Evolutionary conservation across 73 alveolate genomes (phyloP), one percentile per base, ranked within the genome.

Genomic region (Paramecium octaurelia): DNA sequence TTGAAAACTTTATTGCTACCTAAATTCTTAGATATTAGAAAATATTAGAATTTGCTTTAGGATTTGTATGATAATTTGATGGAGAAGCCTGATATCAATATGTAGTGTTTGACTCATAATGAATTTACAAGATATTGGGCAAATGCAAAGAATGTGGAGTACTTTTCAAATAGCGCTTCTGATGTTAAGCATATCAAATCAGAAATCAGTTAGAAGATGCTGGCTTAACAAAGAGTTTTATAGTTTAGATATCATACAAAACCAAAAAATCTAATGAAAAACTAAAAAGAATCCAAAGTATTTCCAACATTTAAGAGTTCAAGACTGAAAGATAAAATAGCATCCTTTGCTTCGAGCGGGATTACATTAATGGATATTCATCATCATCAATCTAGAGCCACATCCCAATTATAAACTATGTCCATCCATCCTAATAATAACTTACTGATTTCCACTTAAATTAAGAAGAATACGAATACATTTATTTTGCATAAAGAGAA

Each of bases 41-140:
- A 64, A 64, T 64, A 31, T 64, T 64, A 64, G 14, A 64, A 64
- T 64, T 64, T 64, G 29, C 46, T 64, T 31, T 24, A 64, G n/a
- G 84, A 64, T 27, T 34, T 64, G 14, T 64, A 64, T 34, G 84
- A 64, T 24, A 64, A 64, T 64, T 64, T 64, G 4, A 14, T 64
- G 46, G 84, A 64, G 2, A 64, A 64, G 9, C 84, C 84, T 27
- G 50, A 64, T 27, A 34, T 64, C 0, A 64, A 64, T 34, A 64
- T 64, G 46, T 0, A 64, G 16, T 64, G 84, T 64, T 64, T 64
- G 48, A 64, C 46, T 12, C 84, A 64, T 64, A 64, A 64, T 24
- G 84, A 64, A 64, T 64, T 64, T 34, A 64, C 84, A 12, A 64
- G 84, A 64, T 64, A 64, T 64, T 64, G 84, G 84, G 84, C 84